Evolutionary conservation across 2,329 filamentous ascomycete species (phyloP), one percentile per base, ranked within the genome.

Genomic region (Colletotrichum musicola): DNA sequence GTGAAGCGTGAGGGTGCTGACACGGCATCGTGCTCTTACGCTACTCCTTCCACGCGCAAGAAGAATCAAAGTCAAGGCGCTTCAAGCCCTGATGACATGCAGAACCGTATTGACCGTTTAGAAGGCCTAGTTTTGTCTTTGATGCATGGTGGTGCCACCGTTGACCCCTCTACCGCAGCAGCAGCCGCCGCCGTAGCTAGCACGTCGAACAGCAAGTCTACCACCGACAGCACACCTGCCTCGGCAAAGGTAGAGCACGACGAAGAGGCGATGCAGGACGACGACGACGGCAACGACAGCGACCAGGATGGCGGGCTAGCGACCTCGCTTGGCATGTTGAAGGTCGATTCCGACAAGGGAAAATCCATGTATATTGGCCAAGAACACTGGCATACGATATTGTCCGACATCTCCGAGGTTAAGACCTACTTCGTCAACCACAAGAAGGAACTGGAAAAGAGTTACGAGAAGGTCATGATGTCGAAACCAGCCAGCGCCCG

Each of bases 21-120:
- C 79, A 90, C 92, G 14, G 82, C 87, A 63, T 92, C 93, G 65
- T 98, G 95, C 82, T 92, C 92, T 72, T 98, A 98, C 83, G 94
- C 94, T 54, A 86, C 90, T 59, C 91, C 89, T 44, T 80, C 84
- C 38, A 84, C 83, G 60, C 88, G 93, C 74, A 96, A 93, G 81
- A 97, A 93, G 85, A 90, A 84, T 76, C 88, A 91, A 79, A 87
- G 82, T 81, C 88, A 81, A 85, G 86, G 79, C 69, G 81, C 86
- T 74, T 81, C 86, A 62, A 89, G 81, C 74, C 94, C 95, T 57
- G 95, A 97, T 86, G 95, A 98, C 81, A 98, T 98, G 95, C 95
- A 98, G 83, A 97, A 97, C 77, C 92, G 96, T 78, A 98, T 98
- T 82, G 95, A 98, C 83, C 90, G 95, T 75, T 86, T 98, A 73